These are phyloP conservation scores for Aspergillus floridensis DNA, from an alignment of 2,329 filamentous ascomycete species.

Conservation along the genomic window DNA sequence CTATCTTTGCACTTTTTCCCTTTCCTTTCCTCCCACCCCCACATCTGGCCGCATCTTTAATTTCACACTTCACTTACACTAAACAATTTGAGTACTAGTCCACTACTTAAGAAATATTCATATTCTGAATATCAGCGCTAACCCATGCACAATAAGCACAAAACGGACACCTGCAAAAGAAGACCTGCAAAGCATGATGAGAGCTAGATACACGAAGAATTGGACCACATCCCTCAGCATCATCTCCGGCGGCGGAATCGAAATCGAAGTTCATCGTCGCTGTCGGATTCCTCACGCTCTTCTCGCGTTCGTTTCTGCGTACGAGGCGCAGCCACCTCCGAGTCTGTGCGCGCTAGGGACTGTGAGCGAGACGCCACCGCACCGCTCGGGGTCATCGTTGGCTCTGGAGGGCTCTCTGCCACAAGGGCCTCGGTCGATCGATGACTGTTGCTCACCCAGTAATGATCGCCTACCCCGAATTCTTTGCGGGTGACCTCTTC, in stretches of 20 bases:
- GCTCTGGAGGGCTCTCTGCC: constrained; percentile 21
- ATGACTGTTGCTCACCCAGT: constrained; percentile 57
- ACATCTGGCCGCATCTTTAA: not conserved
- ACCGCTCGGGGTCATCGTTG: constrained; percentile 5
- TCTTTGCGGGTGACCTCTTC: constrained; percentile 69
- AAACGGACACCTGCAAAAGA: no score
- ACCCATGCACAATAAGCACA: no score
- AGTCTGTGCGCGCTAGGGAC: constrained; percentile 22
- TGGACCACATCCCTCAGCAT: not conserved
- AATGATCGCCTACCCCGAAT: constrained; percentile 71
- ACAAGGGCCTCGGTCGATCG: constrained; percentile 27
- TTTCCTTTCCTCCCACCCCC: not conserved
- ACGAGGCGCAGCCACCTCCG: constrained; percentile 12
- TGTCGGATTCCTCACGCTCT: constrained; percentile 49
- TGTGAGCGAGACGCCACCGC: constrained; percentile 11
- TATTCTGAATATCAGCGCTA: not conserved
- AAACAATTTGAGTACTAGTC: not conserved
- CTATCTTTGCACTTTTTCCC: not conserved
- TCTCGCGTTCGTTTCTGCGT: constrained; percentile 35
- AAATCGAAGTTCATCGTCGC: constrained; percentile 57
- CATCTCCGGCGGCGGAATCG: constrained; percentile 51
- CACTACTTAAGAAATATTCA: not conserved
- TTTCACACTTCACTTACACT: not conserved
- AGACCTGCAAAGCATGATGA: no score
- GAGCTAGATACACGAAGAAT: not conserved